Percentiles rank a stretch among this genome's conserved stretches.
phyloP scores from a whole-genome alignment of 768 basidiomycete genomes.

The Mycena alexandri region DNA sequence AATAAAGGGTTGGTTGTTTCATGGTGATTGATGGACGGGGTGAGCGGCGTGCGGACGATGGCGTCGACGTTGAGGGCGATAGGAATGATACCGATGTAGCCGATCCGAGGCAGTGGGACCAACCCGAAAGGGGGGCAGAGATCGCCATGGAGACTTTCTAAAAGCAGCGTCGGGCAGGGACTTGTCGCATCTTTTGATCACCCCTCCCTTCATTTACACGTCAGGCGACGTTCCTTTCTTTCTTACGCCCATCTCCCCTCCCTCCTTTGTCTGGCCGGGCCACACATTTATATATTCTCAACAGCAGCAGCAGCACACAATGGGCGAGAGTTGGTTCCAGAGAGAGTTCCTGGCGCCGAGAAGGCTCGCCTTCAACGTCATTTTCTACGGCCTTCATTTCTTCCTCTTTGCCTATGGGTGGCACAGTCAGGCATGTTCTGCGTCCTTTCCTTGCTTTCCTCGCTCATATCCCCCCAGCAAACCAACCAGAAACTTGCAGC shows the following conservation, averaged over 20 bases:
- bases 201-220: conserved; percentile 27
- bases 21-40: not conserved
- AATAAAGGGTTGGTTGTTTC: not conserved
- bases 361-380: conserved; percentile 77
- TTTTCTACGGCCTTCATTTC: conserved; percentile 87
- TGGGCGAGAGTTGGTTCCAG: conserved; percentile 81
- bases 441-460: conserved; percentile 10
- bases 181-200: conserved; percentile 34
- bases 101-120: not conserved
- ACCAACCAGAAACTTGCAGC: conserved; percentile 74
- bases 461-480: conserved; percentile 53
- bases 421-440: conserved; percentile 75
- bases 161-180: conserved; percentile 24
- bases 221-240: conserved; percentile 43
- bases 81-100: no score
- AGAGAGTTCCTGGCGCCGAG: conserved; percentile 74
- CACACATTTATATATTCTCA: conserved; percentile 54
- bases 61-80: conserved; percentile 10
- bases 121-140: not conserved
- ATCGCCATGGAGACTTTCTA: conserved; percentile 49
- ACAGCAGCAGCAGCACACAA: conserved; percentile 46
- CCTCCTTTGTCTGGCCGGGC: conserved; percentile 62
- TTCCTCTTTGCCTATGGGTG: conserved; percentile 89
- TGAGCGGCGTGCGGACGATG: not conserved
- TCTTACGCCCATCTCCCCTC: conserved; percentile 41